Evolutionary conservation across 306 rosid species (phyloP).

Genomic region (Glycine latifolia): DNA sequence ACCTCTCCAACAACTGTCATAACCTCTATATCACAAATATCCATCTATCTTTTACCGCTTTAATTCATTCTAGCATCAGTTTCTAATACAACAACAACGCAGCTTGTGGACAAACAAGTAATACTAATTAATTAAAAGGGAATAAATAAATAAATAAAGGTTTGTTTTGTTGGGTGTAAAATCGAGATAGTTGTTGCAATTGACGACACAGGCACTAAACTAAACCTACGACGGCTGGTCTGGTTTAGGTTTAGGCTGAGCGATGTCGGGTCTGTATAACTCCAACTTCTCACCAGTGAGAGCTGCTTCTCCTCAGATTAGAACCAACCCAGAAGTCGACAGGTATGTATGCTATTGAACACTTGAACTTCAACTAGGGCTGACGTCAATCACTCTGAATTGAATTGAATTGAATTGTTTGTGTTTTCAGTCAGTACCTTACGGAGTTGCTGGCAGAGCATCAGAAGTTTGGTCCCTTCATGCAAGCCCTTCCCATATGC

Average conservation of each 20-base stretch:
- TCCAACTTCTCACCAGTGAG: conserved; percentile 93
- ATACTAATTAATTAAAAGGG: neutral
- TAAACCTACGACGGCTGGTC: conserved; percentile 32
- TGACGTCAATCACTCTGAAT: neutral
- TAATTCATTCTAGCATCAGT: too few relatives aligned
- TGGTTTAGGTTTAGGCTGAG: conserved; percentile 34
- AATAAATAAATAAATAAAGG: neutral
- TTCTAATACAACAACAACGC: neutral
- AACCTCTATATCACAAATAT: conserved; percentile 34
- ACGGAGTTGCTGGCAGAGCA: conserved; percentile 89
- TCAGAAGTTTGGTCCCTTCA: conserved; percentile 95
- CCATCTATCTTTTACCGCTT: conserved; percentile 37
- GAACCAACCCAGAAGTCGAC: conserved; percentile 78
- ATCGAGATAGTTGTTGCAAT: neutral
- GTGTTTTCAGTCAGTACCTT: conserved; percentile 75
- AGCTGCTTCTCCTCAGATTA: conserved; percentile 96
- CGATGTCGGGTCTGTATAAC: conserved; percentile 91
- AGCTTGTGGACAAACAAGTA: conserved; percentile 15
- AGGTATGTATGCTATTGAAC: conserved; percentile 60
- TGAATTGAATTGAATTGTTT: conserved; percentile 12
- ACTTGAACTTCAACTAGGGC: neutral
- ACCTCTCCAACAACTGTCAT: conserved; percentile 23
- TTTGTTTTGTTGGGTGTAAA: too few relatives aligned
- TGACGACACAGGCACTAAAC: conserved; percentile 44
- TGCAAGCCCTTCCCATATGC: conserved; percentile 90